phyloP scores from a whole-genome alignment of 768 basidiomycete species.

The Russula compacta region DNA sequence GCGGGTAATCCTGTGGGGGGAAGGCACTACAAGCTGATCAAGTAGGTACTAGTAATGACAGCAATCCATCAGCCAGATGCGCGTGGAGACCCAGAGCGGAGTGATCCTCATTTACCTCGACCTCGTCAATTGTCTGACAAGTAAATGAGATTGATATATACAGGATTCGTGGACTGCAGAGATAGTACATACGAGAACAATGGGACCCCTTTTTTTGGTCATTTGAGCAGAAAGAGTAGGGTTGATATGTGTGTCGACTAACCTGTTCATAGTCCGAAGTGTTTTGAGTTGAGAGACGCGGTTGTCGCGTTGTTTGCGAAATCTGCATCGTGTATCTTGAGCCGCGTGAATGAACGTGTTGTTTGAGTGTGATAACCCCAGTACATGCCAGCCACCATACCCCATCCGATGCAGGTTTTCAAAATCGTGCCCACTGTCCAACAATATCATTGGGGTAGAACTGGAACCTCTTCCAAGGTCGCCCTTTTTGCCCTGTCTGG shows the following conservation, averaged over 20 bases:
- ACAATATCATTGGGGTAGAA: slow-evolving; percentile 92
- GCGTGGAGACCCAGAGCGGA: too few relatives aligned
- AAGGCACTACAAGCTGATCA: slow-evolving; percentile 21
- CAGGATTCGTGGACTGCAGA: not conserved
- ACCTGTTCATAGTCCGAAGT: slow-evolving; percentile 5
- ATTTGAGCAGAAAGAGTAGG: not conserved
- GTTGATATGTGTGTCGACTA: not conserved
- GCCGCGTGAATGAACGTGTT: not conserved
- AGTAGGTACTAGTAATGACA: slow-evolving; percentile 19
- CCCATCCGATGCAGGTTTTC: slow-evolving; percentile 43
- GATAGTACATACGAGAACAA: slow-evolving; percentile 14
- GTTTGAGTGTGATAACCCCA: too few relatives aligned
- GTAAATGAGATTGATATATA: not conserved
- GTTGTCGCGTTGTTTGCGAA: not conserved
- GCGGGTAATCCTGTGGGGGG: not conserved
- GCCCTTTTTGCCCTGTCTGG: slow-evolving; percentile 69
- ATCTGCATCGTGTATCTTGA: too few relatives aligned
- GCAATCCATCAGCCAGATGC: not conserved
- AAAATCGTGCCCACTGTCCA: slow-evolving; percentile 79
- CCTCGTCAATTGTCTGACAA: slow-evolving; percentile 23
- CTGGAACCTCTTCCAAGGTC: slow-evolving; percentile 73
- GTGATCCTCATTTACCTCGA: slow-evolving; percentile 16
- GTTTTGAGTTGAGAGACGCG: not conserved
- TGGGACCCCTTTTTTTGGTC: slow-evolving; percentile 16
- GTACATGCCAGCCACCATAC: not conserved